Percentiles rank a stretch among this genome's conserved stretches.
phyloP scores from a whole-genome alignment of 2,329 filamentous ascomycete genomes.

The Pyrenochaeta sp. region DNA sequence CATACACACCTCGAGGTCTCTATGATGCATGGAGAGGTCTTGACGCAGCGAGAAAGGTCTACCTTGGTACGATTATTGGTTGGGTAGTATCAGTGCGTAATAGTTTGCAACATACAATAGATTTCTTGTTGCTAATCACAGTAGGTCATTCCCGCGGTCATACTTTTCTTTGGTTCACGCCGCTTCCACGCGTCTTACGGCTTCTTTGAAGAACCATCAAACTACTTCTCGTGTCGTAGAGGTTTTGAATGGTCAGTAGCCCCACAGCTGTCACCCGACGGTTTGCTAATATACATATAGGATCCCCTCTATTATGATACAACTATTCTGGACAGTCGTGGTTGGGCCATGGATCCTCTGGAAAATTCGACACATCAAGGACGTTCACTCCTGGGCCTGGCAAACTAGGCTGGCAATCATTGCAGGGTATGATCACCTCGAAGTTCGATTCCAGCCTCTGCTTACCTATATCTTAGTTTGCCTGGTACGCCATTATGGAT shows the following conservation, averaged over 20 bases:
- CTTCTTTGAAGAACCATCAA: slow-evolving; percentile 59
- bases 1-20: slow-evolving; percentile 40
- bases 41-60: slow-evolving; percentile 46
- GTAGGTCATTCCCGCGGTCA: slow-evolving; percentile 65
- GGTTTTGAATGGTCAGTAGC: slow-evolving; percentile 71
- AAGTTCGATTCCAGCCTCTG: not conserved
- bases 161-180: slow-evolving; percentile 70
- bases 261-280: not conserved
- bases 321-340: slow-evolving; percentile 48
- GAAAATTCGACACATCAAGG: slow-evolving; percentile 49
- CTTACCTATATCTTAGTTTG: slow-evolving; percentile 29
- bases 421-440: slow-evolving; percentile 40
- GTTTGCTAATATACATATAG: slow-evolving; percentile 26
- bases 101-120: not conserved
- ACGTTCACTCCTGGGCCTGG: slow-evolving; percentile 51
- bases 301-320: slow-evolving; percentile 48
- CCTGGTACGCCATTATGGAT: slow-evolving; percentile 50
- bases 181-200: slow-evolving; percentile 69
- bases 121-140: slow-evolving; percentile 20
- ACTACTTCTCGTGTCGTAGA: slow-evolving; percentile 53
- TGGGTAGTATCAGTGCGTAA: slow-evolving; percentile 42
- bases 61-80: slow-evolving; percentile 40
- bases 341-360: slow-evolving; percentile 50
- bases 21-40: slow-evolving; percentile 41
- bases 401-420: slow-evolving; percentile 49